phyloP scores from a whole-genome alignment of 805 yeast genomes.

The Lachancea kluyveri region DNA sequence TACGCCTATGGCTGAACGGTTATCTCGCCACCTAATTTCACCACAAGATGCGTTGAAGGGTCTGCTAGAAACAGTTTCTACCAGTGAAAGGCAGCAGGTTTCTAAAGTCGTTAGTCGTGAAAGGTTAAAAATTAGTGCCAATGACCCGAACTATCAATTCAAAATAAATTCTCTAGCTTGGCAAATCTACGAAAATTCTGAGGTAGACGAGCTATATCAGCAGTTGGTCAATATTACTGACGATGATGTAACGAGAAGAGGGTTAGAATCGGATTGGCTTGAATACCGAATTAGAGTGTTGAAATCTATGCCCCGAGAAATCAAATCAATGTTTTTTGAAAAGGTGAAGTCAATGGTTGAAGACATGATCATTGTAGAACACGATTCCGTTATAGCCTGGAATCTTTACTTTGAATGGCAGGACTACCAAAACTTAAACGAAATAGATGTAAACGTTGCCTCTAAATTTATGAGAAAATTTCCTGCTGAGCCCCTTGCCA shows the following conservation, averaged over 20 bases:
- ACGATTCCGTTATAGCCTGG: slow-evolving; percentile 65
- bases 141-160: slow-evolving; percentile 36
- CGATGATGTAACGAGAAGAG: slow-evolving; percentile 55
- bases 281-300: slow-evolving; percentile 51
- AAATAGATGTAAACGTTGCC: slow-evolving; percentile 42
- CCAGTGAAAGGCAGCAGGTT: slow-evolving; percentile 37
- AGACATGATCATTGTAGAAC: slow-evolving; percentile 66
- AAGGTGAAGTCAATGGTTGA: slow-evolving; percentile 52
- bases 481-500: slow-evolving; percentile 55
- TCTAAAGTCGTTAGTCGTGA: slow-evolving; percentile 39
- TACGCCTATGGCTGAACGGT: slow-evolving; percentile 43
- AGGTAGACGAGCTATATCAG: slow-evolving; percentile 48
- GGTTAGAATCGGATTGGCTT: slow-evolving; percentile 54
- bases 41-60: slow-evolving; percentile 40
- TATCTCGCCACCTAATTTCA: slow-evolving; percentile 42
- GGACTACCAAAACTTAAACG: slow-evolving; percentile 47
- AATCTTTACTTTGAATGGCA: slow-evolving; percentile 64
- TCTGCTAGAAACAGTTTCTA: slow-evolving; percentile 37
- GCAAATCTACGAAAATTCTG: slow-evolving; percentile 44
- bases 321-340: slow-evolving; percentile 34
- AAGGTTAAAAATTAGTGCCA: slow-evolving; percentile 43
- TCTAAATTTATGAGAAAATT: slow-evolving; percentile 50
- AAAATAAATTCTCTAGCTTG: slow-evolving; percentile 35
- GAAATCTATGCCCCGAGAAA: slow-evolving; percentile 41
- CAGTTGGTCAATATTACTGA: slow-evolving; percentile 50